These are phyloP conservation scores for Talaromyces sp. DNA, from an alignment of 2,329 filamentous ascomycete genomes.

Conservation along the genomic window DNA sequence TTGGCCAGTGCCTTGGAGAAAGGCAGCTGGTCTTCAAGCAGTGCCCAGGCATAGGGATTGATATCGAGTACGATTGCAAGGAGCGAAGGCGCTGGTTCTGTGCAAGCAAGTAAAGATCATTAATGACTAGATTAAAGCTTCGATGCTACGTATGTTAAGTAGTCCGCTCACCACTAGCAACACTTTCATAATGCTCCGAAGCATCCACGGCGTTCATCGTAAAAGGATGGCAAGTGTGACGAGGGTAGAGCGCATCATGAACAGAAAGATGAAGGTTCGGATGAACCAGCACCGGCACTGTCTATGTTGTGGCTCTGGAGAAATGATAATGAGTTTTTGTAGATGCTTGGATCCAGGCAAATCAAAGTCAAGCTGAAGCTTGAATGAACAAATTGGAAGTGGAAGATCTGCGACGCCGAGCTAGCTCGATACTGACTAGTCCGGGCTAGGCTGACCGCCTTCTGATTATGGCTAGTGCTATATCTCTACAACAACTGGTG, in stretches of 20 bases:
- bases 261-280: constrained; percentile 13
- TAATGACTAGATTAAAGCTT: not conserved
- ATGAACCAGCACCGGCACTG: constrained; percentile 16
- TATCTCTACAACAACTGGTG: not conserved
- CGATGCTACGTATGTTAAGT: not conserved
- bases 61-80: constrained; percentile 91
- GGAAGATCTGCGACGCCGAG: not conserved
- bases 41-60: constrained; percentile 89
- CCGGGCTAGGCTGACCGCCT: not conserved
- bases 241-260: constrained; percentile 14
- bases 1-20: constrained; percentile 80
- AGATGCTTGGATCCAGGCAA: not conserved
- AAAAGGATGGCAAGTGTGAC: constrained; percentile 15
- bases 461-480: not conserved
- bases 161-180: constrained; percentile 38
- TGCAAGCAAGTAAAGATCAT: not conserved
- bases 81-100: constrained; percentile 67
- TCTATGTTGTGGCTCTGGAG: not conserved
- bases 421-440: not conserved
- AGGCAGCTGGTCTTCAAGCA: constrained; percentile 67
- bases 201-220: constrained; percentile 64
- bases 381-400: not conserved
- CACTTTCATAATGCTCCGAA: constrained; percentile 50
- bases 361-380: not conserved
- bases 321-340: too few species aligned